Evolutionary conservation across 2,329 filamentous ascomycete genomes (phyloP), one percentile per base, ranked within the genome.

Genomic region (Penicillium freii): DNA sequence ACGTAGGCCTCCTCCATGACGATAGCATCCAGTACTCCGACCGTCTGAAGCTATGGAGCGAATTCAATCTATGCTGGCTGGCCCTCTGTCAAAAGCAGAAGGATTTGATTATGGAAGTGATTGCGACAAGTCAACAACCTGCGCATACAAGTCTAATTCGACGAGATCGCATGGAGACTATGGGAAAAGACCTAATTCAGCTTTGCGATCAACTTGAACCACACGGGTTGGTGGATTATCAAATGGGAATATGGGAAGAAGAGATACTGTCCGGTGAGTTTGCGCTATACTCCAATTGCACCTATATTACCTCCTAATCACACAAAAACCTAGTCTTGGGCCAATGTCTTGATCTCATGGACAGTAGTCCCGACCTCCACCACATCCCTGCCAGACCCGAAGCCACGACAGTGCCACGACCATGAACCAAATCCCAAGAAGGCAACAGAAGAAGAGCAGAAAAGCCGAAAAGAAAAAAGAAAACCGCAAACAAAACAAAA

Each of bases 221-320:
- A 64, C 88, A 95, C 71, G 94, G 94, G n/a, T 79, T 99, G 47
- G 91, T 99, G 11, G 94, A 99, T 77, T 99, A 97, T 73, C 89
- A 97, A 69, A 95, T 96, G 78, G 94, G 94, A 9, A 90, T 97
- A 27, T 95, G 91, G 85, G 94, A 97, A 75, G 92, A 97, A 71
- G 87, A 90, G 70, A 97, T 97, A 66, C 84, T 94, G 66, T 84
- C 84, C 57, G 83, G 92, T 96, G 80, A 76, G 90, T 82, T 34
- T 36, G 19, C 13, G 29, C 4, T 23, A 23, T 45, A 45, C 10
- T 49, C 43, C 40, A 23, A 47, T 50, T 50, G 1, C 48, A 21
- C 19, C 9, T 27, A 31, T 44, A 25, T 34, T 34, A 47, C 31
- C 31, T 47, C 38, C 23, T 47, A 36, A 27, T 5, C 13, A 34